Evolutionary conservation across 176 grass and related monocot genomes (phyloP).

Genomic region (Tillandsia fasciculata): DNA sequence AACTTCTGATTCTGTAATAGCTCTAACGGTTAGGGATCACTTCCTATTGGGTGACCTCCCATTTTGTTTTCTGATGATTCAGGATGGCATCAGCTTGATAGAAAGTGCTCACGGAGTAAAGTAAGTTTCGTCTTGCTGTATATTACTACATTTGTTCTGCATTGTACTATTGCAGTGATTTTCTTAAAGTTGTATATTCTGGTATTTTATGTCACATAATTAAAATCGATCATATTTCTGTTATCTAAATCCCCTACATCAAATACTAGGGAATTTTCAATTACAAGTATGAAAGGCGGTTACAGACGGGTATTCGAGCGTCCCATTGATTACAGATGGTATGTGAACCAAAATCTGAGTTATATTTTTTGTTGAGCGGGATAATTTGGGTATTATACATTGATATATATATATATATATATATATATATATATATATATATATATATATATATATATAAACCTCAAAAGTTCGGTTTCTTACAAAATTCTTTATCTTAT

Average conservation of each 20-base stretch:
- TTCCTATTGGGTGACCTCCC: neutral
- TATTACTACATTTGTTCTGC: conserved; percentile 6
- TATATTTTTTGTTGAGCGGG: conserved; percentile 9
- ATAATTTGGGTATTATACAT: conserved; percentile 1
- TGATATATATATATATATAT: too few species aligned
- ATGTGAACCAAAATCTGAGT: conserved; percentile 17
- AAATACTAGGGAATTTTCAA: conserved; percentile 86
- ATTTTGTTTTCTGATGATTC: conserved; percentile 36
- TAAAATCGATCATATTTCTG: neutral
- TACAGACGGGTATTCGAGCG: conserved; percentile 85
- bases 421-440: too few species aligned
- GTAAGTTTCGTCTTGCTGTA: conserved; percentile 43
- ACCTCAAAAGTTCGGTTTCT: too few species aligned
- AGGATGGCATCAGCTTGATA: conserved; percentile 94
- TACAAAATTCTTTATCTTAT: too few species aligned
- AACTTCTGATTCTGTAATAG: too few species aligned
- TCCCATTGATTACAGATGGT: conserved; percentile 78
- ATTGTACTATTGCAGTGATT: conserved; percentile 3
- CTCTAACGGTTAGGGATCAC: neutral
- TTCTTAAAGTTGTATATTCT: neutral
- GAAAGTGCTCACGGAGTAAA: conserved; percentile 77
- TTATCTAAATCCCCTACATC: conserved; percentile 8
- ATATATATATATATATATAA: too few species aligned
- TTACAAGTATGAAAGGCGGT: conserved; percentile 86
- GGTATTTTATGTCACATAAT: neutral